A percentile compares a stretch with the other conserved stretches of the same genome.
These are phyloP conservation scores for Ambrosiella beaveri DNA, from an alignment of 2,329 filamentous ascomycete species.

Conservation along the genomic window DNA sequence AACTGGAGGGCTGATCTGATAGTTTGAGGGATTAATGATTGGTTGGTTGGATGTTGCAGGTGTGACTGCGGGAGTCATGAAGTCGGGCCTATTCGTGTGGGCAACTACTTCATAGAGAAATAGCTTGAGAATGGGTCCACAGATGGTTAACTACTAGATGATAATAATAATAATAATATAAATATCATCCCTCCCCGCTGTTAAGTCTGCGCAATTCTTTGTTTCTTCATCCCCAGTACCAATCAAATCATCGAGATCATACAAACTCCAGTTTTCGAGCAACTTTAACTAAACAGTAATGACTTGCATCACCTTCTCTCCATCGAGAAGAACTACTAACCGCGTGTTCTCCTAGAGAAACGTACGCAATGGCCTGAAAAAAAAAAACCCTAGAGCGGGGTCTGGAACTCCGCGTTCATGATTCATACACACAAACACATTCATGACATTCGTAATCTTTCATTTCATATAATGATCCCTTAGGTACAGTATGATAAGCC, in stretches of 20 bases:
- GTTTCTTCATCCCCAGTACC: too few relatives aligned
- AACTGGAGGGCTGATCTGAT: too few relatives aligned
- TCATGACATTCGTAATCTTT: not conserved
- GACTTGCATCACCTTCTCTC: not conserved
- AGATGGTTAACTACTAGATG: too few relatives aligned
- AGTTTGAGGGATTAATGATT: too few relatives aligned
- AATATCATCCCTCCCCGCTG: not conserved
- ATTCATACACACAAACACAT: not conserved
- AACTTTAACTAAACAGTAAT: not conserved
- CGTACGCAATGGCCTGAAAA: not conserved
- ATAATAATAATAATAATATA: not conserved
- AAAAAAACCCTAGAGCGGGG: not conserved
- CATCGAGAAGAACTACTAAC: not conserved
- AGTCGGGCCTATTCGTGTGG: too few relatives aligned
- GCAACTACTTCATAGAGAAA: too few relatives aligned
- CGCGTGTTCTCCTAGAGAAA: not conserved
- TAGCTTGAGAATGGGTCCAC: too few relatives aligned
- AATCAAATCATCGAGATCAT: not conserved
- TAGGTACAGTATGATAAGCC: conserved; percentile 26
- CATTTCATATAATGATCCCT: conserved; percentile 14
- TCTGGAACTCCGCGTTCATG: not conserved
- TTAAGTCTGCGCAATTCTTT: not conserved
- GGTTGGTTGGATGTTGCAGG: too few relatives aligned
- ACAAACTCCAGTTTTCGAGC: not conserved
- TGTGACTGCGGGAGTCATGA: too few relatives aligned